Percentiles rank a stretch among this genome's conserved stretches.
Evolutionary conservation across 768 basidiomycete species (phyloP).

Genomic region (Chiua virens): DNA sequence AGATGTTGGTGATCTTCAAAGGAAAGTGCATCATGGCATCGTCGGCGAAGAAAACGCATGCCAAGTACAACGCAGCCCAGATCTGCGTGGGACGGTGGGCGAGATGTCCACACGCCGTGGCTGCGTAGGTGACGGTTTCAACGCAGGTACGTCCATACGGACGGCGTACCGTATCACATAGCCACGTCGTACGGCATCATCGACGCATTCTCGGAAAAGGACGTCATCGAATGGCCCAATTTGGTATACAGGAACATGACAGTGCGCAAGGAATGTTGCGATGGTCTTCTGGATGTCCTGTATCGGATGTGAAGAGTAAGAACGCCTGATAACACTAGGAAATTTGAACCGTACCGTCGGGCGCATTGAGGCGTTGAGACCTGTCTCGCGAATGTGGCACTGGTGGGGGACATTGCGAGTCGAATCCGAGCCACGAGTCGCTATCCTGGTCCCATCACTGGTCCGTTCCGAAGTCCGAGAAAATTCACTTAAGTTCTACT

Average conservation of each 20-base stretch:
- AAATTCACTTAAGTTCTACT: too few species aligned
- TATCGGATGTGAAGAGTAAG: neutral
- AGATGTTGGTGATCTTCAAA: constrained; percentile 14
- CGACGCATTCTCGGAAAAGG: too few species aligned
- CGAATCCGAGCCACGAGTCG: too few species aligned
- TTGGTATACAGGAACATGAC: neutral
- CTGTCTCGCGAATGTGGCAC: too few species aligned
- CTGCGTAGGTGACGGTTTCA: neutral
- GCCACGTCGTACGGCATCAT: too few species aligned
- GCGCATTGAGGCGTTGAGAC: too few species aligned
- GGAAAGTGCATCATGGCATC: constrained; percentile 28
- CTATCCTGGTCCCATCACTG: too few species aligned
- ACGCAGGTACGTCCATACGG: constrained; percentile 1
- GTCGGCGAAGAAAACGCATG: constrained; percentile 34
- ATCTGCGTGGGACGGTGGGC: constrained; percentile 26
- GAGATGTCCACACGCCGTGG: constrained; percentile 26
- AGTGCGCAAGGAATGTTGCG: neutral
- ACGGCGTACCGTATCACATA: too few species aligned
- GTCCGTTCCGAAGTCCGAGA: too few species aligned
- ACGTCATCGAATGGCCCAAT: neutral
- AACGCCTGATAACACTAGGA: neutral
- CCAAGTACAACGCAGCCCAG: constrained; percentile 37
- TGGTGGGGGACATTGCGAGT: too few species aligned
- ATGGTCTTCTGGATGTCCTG: neutral
- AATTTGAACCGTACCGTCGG: too few species aligned